A percentile compares a stretch with the other conserved stretches of the same genome.
Conservation (phyloP, 352 stramenopile genomes). For the Aphanomyces invadans region DNA sequence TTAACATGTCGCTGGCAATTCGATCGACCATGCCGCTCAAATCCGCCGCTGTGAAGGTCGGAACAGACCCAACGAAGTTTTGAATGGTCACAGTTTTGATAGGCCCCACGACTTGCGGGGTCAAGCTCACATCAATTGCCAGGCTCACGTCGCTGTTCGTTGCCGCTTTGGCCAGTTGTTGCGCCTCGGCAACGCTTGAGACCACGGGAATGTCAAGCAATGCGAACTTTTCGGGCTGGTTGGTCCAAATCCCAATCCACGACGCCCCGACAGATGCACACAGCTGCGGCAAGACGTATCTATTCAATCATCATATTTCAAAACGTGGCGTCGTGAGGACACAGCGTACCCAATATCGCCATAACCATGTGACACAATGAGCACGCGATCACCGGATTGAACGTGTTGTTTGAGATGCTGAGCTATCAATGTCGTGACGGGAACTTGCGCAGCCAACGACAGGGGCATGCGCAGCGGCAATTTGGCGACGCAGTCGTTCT, state of each 20-base stretch:
- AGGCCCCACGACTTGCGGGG: not conserved
- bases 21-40: conserved; percentile 12
- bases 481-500: conserved; percentile 8
- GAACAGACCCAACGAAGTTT: not conserved
- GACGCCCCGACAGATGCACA: not conserved
- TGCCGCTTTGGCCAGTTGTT: not conserved
- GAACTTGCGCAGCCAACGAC: conserved; percentile 7
- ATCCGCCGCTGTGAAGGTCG: not conserved
- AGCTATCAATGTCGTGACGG: conserved; percentile 4
- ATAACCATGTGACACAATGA: conserved; percentile 5
- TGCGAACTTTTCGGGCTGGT: not conserved
- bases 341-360: conserved; percentile 22
- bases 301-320: no score
- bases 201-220: conserved; percentile 1
- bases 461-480: conserved; percentile 20
- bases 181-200: not conserved
- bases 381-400: conserved; percentile 10
- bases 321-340: no score
- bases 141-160: not conserved
- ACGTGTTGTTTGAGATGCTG: not conserved
- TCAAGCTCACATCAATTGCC: conserved; percentile 15
- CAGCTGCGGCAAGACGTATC: conserved; percentile 15
- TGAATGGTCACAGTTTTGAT: conserved; percentile 1
- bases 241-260: conserved; percentile 17
- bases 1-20: conserved; percentile 18